phyloP scores from a whole-genome alignment of 176 grass and related monocot species.

The Phoenix roebelenii region DNA sequence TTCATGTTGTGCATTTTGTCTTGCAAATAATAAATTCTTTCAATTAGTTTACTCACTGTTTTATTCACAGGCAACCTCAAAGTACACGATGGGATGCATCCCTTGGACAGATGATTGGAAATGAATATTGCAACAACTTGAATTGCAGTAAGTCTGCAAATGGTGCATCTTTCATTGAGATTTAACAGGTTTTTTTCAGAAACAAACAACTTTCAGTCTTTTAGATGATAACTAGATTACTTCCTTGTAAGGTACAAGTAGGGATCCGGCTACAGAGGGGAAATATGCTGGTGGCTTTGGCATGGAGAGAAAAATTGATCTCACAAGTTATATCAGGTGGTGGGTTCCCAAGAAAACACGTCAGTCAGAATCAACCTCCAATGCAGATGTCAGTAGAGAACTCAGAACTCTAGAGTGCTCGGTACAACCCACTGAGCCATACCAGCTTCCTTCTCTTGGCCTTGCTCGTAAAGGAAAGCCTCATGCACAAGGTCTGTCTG shows the following conservation, averaged over 20 bases:
- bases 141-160: slow-evolving; percentile 41
- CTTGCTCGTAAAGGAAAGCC: slow-evolving; percentile 36
- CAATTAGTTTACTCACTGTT: slow-evolving; percentile 1
- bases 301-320: slow-evolving; percentile 85
- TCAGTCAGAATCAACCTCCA: slow-evolving; percentile 44
- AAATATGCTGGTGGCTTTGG: slow-evolving; percentile 52
- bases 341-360: slow-evolving; percentile 78
- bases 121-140: slow-evolving; percentile 50
- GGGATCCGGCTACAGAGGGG: slow-evolving; percentile 51
- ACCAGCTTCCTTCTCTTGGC: slow-evolving; percentile 83
- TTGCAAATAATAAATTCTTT: neutral
- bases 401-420: slow-evolving; percentile 68
- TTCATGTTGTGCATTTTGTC: neutral
- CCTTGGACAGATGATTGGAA: slow-evolving; percentile 70
- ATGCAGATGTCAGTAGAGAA: slow-evolving; percentile 55
- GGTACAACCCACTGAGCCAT: slow-evolving; percentile 56
- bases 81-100: slow-evolving; percentile 84
- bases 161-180: neutral
- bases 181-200: slow-evolving; percentile 3
- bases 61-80: slow-evolving; percentile 55
- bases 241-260: slow-evolving; percentile 52
- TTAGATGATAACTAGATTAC: slow-evolving; percentile 28
- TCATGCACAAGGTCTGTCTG: slow-evolving; percentile 35
- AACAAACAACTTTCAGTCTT: slow-evolving; percentile 12
- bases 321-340: slow-evolving; percentile 97